Conservation (phyloP, 257 asterid species). For the Apocynum venetum region DNA sequence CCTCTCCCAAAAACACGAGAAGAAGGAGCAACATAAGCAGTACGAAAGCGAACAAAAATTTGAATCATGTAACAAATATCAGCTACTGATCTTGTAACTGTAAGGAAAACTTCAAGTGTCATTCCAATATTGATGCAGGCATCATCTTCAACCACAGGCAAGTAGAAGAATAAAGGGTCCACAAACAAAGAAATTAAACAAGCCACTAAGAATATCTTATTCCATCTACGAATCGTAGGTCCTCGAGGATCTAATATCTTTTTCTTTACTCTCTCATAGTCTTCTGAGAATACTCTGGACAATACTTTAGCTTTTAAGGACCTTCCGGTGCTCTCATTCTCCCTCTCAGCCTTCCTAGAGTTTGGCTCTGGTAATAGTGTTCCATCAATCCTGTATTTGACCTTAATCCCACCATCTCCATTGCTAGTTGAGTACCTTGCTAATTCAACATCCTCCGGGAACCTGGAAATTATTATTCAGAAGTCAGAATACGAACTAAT, state of each 20-base stretch:
- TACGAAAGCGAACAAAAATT: constrained; percentile 63
- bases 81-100: constrained; percentile 63
- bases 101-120: constrained; percentile 58
- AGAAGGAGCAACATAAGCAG: constrained; percentile 95
- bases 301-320: constrained; percentile 71
- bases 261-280: constrained; percentile 66
- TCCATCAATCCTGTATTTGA: constrained; percentile 57
- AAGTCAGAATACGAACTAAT: constrained; percentile 2
- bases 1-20: constrained; percentile 98
- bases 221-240: constrained; percentile 74
- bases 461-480: constrained; percentile 40
- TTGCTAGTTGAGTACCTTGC: constrained; percentile 33
- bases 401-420: constrained; percentile 51
- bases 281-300: constrained; percentile 92
- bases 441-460: constrained; percentile 53
- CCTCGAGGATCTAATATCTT: constrained; percentile 90
- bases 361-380: constrained; percentile 32
- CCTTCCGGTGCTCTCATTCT: constrained; percentile 25
- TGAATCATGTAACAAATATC: constrained; percentile 73
- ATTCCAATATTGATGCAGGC: constrained; percentile 70
- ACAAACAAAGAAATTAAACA: constrained; percentile 81
- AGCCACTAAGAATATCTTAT: constrained; percentile 79
- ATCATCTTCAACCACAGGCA: constrained; percentile 50
- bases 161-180: constrained; percentile 88
- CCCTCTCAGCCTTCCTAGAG: constrained; percentile 35